Evolutionary conservation across 164 flowering plant genomes (phyloP).

Genomic region (Litsea cubeba): DNA sequence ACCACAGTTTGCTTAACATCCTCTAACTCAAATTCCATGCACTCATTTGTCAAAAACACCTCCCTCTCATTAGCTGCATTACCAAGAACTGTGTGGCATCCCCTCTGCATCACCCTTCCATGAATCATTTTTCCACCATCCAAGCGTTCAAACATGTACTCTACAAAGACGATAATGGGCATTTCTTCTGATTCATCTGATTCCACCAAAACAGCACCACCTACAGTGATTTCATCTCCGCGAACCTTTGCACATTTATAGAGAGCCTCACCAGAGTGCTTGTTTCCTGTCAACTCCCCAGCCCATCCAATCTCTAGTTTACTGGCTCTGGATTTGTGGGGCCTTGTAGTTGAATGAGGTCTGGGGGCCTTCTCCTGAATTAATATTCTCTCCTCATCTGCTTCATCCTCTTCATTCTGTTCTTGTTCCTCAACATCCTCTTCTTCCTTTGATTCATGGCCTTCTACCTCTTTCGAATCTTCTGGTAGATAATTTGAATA

Average conservation of each 20-base stretch:
- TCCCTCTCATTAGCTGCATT: conserved; percentile 84
- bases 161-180: conserved; percentile 59
- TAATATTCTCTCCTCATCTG: conserved; percentile 18
- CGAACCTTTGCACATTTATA: conserved; percentile 49
- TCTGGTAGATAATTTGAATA: conserved; percentile 75
- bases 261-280: conserved; percentile 42
- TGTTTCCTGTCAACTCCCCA: conserved; percentile 54
- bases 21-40: conserved; percentile 50
- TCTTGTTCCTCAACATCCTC: conserved; percentile 37
- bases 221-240: conserved; percentile 53
- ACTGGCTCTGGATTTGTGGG: conserved; percentile 17
- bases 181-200: conserved; percentile 37
- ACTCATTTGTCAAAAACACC: conserved; percentile 72
- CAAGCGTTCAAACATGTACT: conserved; percentile 71
- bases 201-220: conserved; percentile 53
- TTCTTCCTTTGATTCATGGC: conserved; percentile 45
- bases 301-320: conserved; percentile 49
- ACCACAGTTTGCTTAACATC: conserved; percentile 46
- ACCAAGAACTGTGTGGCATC: conserved; percentile 71
- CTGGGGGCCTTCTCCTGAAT: conserved; percentile 14
- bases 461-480: conserved; percentile 35
- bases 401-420: conserved; percentile 37
- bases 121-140: conserved; percentile 64
- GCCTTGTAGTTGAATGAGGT: conserved; percentile 26
- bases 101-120: conserved; percentile 69